phyloP scores from a whole-genome alignment of 306 rosid species.

The Cucurbita ficifolia region DNA sequence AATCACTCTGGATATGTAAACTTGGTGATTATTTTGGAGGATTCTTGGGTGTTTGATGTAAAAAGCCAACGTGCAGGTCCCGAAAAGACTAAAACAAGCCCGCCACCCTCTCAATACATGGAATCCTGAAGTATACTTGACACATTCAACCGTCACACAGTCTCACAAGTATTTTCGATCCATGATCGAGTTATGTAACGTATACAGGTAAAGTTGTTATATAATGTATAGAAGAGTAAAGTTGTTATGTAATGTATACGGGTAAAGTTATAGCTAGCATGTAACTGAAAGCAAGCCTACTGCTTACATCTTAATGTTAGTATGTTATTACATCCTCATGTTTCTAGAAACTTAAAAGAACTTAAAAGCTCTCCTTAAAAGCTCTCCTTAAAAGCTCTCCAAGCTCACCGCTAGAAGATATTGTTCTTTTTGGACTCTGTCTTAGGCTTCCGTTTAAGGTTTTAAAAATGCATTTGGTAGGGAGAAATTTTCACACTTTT shows the following conservation, averaged over 20 bases:
- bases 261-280: too few relatives aligned
- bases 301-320: too few relatives aligned
- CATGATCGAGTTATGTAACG: neutral
- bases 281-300: too few relatives aligned
- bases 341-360: too few relatives aligned
- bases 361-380: too few relatives aligned
- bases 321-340: too few relatives aligned
- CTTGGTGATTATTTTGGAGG: neutral
- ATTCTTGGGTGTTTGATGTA: conserved; percentile 4
- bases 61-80: conserved; percentile 39
- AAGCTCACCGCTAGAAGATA: too few relatives aligned
- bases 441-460: accelerated
- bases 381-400: too few relatives aligned
- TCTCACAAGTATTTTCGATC: neutral
- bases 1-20: neutral
- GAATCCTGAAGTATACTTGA: conserved; percentile 33
- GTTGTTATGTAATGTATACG: neutral
- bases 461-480: too few relatives aligned
- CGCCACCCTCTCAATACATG: conserved; percentile 86
- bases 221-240: too few relatives aligned
- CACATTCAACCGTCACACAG: neutral
- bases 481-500: too few relatives aligned
- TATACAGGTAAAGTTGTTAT: neutral
- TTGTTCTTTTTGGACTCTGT: too few relatives aligned
- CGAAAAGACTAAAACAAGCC: conserved; percentile 69